Conservation (phyloP, 73 alveolate species). For the Uronychia binucleata region DNA sequence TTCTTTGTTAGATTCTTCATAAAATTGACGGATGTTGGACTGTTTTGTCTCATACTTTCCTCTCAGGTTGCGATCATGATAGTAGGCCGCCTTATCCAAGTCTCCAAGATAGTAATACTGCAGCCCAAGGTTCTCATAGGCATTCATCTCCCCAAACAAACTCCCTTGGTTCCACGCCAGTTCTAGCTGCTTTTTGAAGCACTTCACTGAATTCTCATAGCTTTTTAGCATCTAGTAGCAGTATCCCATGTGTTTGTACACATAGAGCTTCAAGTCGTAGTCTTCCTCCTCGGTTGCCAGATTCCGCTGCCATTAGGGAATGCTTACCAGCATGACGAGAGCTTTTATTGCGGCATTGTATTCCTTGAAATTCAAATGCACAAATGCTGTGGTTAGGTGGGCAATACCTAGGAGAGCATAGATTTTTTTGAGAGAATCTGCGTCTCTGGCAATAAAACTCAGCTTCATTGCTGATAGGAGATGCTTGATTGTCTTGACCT, state of each 20-base stretch:
- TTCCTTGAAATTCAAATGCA: neutral
- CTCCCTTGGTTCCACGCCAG: constrained; percentile 42
- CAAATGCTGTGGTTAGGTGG: neutral
- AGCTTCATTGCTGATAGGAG: neutral
- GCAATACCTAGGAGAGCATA: neutral
- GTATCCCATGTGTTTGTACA: neutral
- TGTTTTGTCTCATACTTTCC: constrained; percentile 46
- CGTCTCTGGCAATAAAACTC: neutral
- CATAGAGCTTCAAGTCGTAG: neutral
- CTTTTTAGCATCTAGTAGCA: constrained; percentile 21
- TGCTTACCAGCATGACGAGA: too few species aligned
- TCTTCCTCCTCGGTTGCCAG: neutral
- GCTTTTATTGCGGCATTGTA: neutral
- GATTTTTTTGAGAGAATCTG: neutral
- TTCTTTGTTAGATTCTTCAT: constrained; percentile 25
- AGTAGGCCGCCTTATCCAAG: constrained; percentile 40
- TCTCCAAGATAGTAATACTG: constrained; percentile 54
- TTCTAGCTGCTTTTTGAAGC: constrained; percentile 50
- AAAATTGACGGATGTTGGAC: constrained; percentile 35
- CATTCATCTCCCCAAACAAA: constrained; percentile 47
- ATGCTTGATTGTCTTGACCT: too few species aligned
- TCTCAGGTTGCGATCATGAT: constrained; percentile 38
- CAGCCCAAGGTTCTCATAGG: constrained; percentile 47
- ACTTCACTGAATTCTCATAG: constrained; percentile 44
- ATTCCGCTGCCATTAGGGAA: neutral